Conservation (phyloP, 2,329 filamentous ascomycete species). For the Aspergillus vadensis region DNA sequence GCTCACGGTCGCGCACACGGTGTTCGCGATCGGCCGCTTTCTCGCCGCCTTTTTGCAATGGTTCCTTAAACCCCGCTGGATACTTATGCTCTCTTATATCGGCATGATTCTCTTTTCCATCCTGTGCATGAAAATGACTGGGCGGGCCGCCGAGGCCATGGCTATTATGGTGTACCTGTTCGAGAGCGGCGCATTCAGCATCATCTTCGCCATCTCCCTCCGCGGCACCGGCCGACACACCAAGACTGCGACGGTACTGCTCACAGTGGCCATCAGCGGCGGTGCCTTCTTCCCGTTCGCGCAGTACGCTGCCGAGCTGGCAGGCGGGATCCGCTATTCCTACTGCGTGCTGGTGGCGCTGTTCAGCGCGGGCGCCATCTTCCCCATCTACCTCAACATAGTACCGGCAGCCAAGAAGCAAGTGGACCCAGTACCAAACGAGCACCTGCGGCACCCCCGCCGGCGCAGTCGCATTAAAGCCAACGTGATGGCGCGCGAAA, state of each 20-base stretch:
- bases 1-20: conserved; percentile 57
- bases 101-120: conserved; percentile 56
- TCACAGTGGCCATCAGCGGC: conserved; percentile 58
- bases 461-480: conserved; percentile 18
- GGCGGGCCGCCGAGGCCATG: conserved; percentile 49
- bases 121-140: conserved; percentile 54
- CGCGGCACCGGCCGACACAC: conserved; percentile 61
- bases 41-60: conserved; percentile 55
- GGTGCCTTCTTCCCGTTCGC: conserved; percentile 60
- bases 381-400: conserved; percentile 57
- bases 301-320: conserved; percentile 49
- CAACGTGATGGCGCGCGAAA: conserved; percentile 26
- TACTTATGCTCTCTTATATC: conserved; percentile 57
- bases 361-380: conserved; percentile 54
- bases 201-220: conserved; percentile 60
- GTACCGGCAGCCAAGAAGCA: conserved; percentile 52
- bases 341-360: conserved; percentile 57
- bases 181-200: conserved; percentile 61
- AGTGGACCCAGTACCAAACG: conserved; percentile 52
- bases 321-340: conserved; percentile 48
- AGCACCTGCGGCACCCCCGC: conserved; percentile 35
- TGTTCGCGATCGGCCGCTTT: conserved; percentile 62
- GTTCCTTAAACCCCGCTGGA: conserved; percentile 59
- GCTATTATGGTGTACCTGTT: conserved; percentile 59
- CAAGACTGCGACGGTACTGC: conserved; percentile 56